Evolutionary conservation across 2,329 filamentous ascomycete genomes (phyloP).

Genomic region (Pyrenophora seminiperda): DNA sequence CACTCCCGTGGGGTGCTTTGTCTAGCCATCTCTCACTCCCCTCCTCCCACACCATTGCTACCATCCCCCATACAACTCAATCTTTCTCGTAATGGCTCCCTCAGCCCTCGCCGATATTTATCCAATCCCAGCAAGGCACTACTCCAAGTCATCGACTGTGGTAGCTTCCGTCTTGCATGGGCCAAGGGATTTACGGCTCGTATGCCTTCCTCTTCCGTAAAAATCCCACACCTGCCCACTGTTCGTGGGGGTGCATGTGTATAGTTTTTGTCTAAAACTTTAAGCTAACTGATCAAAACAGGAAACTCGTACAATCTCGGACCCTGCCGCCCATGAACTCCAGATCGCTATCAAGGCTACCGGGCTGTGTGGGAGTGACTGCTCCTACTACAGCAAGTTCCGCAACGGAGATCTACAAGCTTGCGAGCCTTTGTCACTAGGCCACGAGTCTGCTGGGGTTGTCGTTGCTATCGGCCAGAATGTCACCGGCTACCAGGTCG

Average conservation of each 20-base stretch:
- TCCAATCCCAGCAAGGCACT: slow-evolving; percentile 47
- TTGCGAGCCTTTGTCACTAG: slow-evolving; percentile 66
- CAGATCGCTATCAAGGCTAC: slow-evolving; percentile 69
- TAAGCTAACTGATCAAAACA: slow-evolving; percentile 44
- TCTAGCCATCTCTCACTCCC: slow-evolving; percentile 34
- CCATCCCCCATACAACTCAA: slow-evolving; percentile 24
- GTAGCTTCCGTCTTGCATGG: slow-evolving; percentile 51
- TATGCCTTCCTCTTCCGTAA: slow-evolving; percentile 44
- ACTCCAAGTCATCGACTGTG: slow-evolving; percentile 44
- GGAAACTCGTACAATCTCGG: slow-evolving; percentile 61
- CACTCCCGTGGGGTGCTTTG: slow-evolving; percentile 45
- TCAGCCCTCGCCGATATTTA: slow-evolving; percentile 48
- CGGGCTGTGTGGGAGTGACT: slow-evolving; percentile 72
- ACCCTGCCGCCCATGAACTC: slow-evolving; percentile 63
- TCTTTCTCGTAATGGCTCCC: slow-evolving; percentile 48
- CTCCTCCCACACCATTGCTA: slow-evolving; percentile 29
- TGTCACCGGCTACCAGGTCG: slow-evolving; percentile 47
- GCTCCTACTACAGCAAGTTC: slow-evolving; percentile 74
- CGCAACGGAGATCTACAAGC: slow-evolving; percentile 72
- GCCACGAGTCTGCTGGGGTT: slow-evolving; percentile 49
- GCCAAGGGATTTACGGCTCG: slow-evolving; percentile 51
- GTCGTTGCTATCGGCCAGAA: slow-evolving; percentile 47
- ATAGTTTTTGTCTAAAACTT: slow-evolving; percentile 17
- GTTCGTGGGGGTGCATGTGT: slow-evolving; percentile 40
- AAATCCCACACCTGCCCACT: slow-evolving; percentile 41